These are phyloP conservation scores for Fagopyrum esculentum DNA, from an alignment of 148 eudicot genomes.

Conservation along the genomic window DNA sequence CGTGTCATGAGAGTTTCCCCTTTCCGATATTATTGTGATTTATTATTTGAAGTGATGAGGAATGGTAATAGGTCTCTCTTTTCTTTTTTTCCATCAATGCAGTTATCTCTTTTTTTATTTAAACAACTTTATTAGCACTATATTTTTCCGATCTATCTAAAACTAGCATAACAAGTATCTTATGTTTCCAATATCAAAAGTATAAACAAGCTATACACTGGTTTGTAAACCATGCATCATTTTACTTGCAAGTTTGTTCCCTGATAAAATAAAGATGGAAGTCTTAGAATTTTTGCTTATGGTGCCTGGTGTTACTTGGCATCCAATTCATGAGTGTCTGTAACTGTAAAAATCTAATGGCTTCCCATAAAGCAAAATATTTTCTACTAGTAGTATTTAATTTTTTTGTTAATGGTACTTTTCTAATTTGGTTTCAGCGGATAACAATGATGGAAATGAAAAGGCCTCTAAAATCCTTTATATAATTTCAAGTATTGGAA, in stretches of 20 bases:
- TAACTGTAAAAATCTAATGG: not conserved
- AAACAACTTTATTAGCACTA: not conserved
- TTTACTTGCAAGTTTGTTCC: not conserved
- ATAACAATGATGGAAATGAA: not conserved
- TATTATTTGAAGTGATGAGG: constrained; percentile 95
- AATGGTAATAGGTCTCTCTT: constrained; percentile 46
- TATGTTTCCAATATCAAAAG: not conserved
- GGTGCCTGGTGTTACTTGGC: not conserved
- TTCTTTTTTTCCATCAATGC: not conserved
- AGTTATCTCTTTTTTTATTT: not conserved
- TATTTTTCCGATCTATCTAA: not conserved
- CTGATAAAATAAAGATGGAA: not conserved
- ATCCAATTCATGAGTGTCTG: not conserved
- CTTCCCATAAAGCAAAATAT: not conserved
- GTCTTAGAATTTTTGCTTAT: not conserved
- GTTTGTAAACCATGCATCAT: not conserved
- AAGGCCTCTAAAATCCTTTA: not conserved
- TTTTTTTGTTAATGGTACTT: not conserved
- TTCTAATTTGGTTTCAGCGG: not conserved
- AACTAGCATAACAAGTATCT: not conserved
- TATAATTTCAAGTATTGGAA: not conserved
- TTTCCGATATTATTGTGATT: constrained; percentile 93
- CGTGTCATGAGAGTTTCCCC: constrained; percentile 97
- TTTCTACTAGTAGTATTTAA: not conserved
- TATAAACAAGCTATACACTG: not conserved